Evolutionary conservation across 768 basidiomycete species (phyloP).

Genomic region (Pleurotus djamor): DNA sequence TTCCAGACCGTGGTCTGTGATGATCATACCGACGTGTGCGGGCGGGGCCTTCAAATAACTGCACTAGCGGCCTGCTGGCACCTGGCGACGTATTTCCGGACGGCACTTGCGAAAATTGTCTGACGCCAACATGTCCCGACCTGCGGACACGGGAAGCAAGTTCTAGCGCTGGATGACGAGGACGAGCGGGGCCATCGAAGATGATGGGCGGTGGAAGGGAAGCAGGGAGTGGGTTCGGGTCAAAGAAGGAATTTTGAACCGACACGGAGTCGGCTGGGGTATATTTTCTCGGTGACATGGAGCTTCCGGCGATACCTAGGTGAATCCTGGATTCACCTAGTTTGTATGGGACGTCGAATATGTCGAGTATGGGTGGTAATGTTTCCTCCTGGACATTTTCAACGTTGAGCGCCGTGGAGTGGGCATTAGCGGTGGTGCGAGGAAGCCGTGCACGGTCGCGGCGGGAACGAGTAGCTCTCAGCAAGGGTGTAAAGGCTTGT

Average conservation of each 20-base stretch:
- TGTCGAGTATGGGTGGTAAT: constrained; percentile 40
- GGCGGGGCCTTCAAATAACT: constrained; percentile 48
- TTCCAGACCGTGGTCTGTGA: not conserved
- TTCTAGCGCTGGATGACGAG: constrained; percentile 21
- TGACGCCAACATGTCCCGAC: constrained; percentile 17
- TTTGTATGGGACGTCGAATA: constrained; percentile 46
- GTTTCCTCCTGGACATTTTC: constrained; percentile 12
- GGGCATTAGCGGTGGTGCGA: not conserved
- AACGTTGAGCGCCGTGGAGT: not conserved
- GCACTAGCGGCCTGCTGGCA: constrained; percentile 27
- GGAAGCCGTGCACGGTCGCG: not conserved
- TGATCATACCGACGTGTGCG: constrained; percentile 14
- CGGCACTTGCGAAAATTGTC: constrained; percentile 16
- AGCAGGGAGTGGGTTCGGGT: constrained; percentile 19
- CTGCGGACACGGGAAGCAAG: constrained; percentile 16
- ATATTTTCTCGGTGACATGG: not conserved
- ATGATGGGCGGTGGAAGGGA: constrained; percentile 41
- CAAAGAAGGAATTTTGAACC: constrained; percentile 8
- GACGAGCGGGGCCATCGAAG: constrained; percentile 47
- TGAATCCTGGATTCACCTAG: constrained; percentile 32
- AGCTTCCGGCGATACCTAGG: constrained; percentile 14
- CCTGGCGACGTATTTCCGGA: constrained; percentile 11
- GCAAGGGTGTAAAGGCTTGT: not conserved
- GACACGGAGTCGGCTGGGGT: constrained; percentile 1
- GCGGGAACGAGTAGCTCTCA: not conserved